These are phyloP conservation scores for Eucalyptus victrix DNA, from an alignment of 345 rosid genomes.

Conservation along the genomic window DNA sequence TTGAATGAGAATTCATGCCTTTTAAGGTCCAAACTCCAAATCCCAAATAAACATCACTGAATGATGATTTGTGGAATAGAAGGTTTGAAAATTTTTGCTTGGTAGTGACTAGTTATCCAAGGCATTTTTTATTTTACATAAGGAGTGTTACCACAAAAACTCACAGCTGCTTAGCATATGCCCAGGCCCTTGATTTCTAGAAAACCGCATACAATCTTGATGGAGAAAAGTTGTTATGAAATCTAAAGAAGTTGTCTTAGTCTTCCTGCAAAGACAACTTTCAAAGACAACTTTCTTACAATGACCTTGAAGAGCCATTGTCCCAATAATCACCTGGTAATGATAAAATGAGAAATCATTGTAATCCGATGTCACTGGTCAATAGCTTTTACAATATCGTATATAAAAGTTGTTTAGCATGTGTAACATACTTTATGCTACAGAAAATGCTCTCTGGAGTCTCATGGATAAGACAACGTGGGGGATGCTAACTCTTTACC, in stretches of 20 bases:
- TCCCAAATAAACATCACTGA: neutral
- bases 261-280: neutral
- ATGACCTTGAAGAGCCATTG: neutral
- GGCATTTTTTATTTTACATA: neutral
- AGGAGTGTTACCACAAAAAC: neutral
- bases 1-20: no score
- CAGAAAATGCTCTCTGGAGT: neutral
- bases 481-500: neutral
- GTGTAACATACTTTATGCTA: neutral
- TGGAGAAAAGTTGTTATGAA: neutral
- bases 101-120: neutral
- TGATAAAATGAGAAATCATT: neutral
- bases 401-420: neutral
- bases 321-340: neutral
- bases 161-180: neutral
- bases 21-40: neutral
- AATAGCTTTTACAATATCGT: neutral
- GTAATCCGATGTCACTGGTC: neutral
- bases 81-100: neutral
- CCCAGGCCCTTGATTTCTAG: neutral
- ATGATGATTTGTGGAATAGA: neutral
- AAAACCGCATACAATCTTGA: neutral
- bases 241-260: neutral
- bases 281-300: neutral
- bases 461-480: neutral